Base-by-base conservation (phyloP, 352 stramenopile species). In the Albugo candida region DNA sequence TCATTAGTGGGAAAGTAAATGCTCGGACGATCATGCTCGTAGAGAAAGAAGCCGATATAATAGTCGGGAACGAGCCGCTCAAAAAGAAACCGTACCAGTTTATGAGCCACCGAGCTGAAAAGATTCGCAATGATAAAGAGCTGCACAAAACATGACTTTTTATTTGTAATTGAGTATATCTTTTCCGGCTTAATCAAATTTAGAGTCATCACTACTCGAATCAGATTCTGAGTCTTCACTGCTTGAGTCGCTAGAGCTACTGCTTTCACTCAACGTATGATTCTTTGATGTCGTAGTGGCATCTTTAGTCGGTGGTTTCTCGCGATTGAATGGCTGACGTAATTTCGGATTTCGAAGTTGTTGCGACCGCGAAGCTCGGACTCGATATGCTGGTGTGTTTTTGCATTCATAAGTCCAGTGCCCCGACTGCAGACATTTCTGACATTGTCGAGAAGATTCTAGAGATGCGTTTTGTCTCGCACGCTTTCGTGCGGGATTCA, bases 1-100 rank as follows among this genome's bases (percentile, higher is more conserved):
- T 97, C 45, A 66, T 95, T 45, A 95, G 83, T 46, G 91, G 91
- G 40, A 97, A 97, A 56, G 68, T 94, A 14, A 96, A 97, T 59
- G 83, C 60, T 1, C 92, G 86, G n/a, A 82, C 86, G 24, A 92
- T 96, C 57, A 94, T 95, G 67, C 64, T 97, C 34, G 89, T 81
- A 11, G 88, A 97, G 56, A 95, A 95, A 58, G 83, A 81, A 14
- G 85, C 89, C 35, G 81, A 96, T 48, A 88, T 95, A 49, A 94
- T 97, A 40, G 59, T 87, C 36, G 73, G 69, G 42, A 81, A 79
- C 49, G 53, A 55, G 24, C 51, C 75, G 38, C 63, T 91, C 65
- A 68, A 8, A 82, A 81, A 56, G 85, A 75, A 12, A 85, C 50
- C 16, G 70, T 72, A 3, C 62, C 73, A 1, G 75, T 91, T 35